Conservation (phyloP, 2,329 filamentous ascomycete species). For the Sporothrix euskadiensis region DNA sequence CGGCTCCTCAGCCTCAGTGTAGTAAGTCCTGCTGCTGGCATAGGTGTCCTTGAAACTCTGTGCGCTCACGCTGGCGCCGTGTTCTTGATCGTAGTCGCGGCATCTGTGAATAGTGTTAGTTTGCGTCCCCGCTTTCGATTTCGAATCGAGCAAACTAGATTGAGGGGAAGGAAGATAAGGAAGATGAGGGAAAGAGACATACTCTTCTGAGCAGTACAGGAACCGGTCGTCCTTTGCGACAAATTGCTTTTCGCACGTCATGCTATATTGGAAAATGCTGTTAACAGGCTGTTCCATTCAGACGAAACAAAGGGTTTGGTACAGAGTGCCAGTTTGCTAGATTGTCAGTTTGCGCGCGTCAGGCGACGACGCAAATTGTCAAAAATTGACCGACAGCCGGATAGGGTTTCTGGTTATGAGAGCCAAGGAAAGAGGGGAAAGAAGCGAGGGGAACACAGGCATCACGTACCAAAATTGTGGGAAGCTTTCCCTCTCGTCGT, state of each 20-base stretch:
- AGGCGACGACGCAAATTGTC: conserved; percentile 3
- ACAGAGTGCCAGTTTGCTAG: background rate
- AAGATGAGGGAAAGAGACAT: conserved; percentile 40
- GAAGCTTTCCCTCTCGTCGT: conserved; percentile 63
- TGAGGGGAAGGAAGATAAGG: no score
- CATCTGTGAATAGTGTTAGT: conserved; percentile 44
- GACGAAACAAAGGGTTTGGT: background rate
- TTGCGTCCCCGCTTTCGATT: background rate
- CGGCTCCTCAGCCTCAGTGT: conserved; percentile 45
- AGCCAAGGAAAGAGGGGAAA: conserved; percentile 12
- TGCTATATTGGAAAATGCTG: conserved; percentile 46
- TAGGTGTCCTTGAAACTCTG: conserved; percentile 30
- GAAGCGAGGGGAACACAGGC: conserved; percentile 38
- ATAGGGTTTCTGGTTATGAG: background rate
- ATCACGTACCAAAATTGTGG: conserved; percentile 61
- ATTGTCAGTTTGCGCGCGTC: conserved; percentile 7
- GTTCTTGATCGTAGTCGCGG: conserved; percentile 54
- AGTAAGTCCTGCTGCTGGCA: conserved; percentile 17
- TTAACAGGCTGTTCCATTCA: conserved; percentile 11
- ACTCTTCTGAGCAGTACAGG: conserved; percentile 65
- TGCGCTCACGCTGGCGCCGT: conserved; percentile 33
- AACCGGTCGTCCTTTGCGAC: conserved; percentile 57
- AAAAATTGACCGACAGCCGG: background rate
- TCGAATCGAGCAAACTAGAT: no score
- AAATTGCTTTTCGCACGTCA: conserved; percentile 69